Percentiles rank a stretch among this genome's conserved stretches.
Evolutionary conservation across 2,329 filamentous ascomycete species (phyloP).

Genomic region (Penicillium palitans): DNA sequence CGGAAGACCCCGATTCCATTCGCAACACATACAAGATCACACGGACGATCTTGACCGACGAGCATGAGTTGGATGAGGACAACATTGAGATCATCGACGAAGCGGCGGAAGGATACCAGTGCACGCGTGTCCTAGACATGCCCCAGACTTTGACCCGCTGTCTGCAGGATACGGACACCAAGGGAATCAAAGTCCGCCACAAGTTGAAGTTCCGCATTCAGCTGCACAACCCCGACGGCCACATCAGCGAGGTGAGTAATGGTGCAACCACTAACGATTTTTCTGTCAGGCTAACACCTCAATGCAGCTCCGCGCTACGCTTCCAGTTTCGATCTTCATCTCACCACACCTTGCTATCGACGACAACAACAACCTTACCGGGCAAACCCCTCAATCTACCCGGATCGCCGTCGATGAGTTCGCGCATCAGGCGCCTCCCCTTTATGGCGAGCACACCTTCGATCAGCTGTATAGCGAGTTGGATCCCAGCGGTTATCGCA

Average conservation of each 20-base stretch:
- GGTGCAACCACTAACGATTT: too few relatives aligned
- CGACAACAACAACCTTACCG: constrained; percentile 77
- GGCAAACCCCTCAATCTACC: constrained; percentile 56
- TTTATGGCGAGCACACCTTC: constrained; percentile 85
- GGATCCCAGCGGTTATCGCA: constrained; percentile 77
- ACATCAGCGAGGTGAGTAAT: constrained; percentile 74
- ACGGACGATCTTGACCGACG: constrained; percentile 65
- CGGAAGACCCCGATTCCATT: constrained; percentile 46
- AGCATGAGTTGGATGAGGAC: constrained; percentile 68
- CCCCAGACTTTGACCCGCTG: constrained; percentile 81
- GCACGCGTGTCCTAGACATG: constrained; percentile 62
- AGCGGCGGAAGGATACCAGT: constrained; percentile 62
- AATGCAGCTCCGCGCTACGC: constrained; percentile 73
- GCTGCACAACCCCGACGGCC: constrained; percentile 90
- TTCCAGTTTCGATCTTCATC: constrained; percentile 91
- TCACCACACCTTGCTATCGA: constrained; percentile 89
- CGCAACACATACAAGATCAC: constrained; percentile 60
- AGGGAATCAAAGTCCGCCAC: constrained; percentile 88
- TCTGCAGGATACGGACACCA: constrained; percentile 83
- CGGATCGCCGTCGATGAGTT: constrained; percentile 55
- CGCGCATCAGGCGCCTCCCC: constrained; percentile 74
- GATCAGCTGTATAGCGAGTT: constrained; percentile 90
- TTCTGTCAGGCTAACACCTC: constrained; percentile 15
- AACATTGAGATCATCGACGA: constrained; percentile 57
- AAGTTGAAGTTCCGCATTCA: constrained; percentile 90